A percentile compares a stretch with the other conserved stretches of the same genome.
phyloP scores from a whole-genome alignment of 129 eudicot genomes.

The carrot (Daucus carota) region DNA sequence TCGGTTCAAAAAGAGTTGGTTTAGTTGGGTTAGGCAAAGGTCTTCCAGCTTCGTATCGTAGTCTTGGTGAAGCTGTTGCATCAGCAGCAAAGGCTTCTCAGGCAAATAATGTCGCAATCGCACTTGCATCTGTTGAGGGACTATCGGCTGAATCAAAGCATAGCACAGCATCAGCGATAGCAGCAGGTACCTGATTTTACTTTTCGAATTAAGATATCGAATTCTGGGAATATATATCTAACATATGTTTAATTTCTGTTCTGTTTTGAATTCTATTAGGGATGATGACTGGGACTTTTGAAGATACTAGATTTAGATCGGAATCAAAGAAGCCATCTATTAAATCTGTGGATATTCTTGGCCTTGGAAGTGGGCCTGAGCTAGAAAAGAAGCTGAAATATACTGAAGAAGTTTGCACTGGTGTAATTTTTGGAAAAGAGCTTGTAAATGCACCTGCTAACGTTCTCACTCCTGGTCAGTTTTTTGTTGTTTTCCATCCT shows the following conservation, averaged over 20 bases:
- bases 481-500: background rate
- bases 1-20: conserved; percentile 68
- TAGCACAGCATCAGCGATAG: conserved; percentile 62
- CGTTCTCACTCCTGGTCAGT: conserved; percentile 93
- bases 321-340: conserved; percentile 71
- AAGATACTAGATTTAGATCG: conserved; percentile 83
- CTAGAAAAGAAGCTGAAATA: conserved; percentile 75
- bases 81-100: conserved; percentile 69
- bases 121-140: conserved; percentile 67
- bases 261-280: conserved; percentile 27
- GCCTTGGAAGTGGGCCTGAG: conserved; percentile 87
- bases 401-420: conserved; percentile 62
- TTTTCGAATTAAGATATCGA: background rate
- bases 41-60: conserved; percentile 37
- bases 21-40: conserved; percentile 74
- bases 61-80: conserved; percentile 92
- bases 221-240: background rate
- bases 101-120: conserved; percentile 70
- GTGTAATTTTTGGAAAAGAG: conserved; percentile 77
- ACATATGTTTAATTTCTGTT: background rate
- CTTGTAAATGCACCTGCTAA: conserved; percentile 98
- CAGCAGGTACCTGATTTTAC: conserved; percentile 44
- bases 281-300: conserved; percentile 66
- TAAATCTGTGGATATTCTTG: conserved; percentile 74
- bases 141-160: conserved; percentile 60